Evolutionary conservation across 805 yeast species (phyloP), one percentile per base, ranked within the genome.

Genomic region (Cyberlindnera galapagoensis): DNA sequence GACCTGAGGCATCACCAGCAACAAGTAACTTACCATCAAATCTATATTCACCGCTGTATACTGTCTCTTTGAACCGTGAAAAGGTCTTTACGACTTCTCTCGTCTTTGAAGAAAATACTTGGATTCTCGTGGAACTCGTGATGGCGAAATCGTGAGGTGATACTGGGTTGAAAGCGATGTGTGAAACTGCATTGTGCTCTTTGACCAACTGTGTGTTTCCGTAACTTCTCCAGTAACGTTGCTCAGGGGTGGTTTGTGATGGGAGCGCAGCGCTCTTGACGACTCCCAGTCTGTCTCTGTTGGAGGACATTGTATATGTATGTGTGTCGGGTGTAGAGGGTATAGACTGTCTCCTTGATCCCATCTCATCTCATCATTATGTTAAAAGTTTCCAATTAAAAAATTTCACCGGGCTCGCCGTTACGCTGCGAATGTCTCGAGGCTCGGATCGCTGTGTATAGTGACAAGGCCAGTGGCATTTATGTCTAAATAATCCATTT

Each of bases 1-100:
- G 56, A 13, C 98, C 98, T 4, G 92, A 76, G 10, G 95, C 95
- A 62, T 92, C 98, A 49, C 95, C 94, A 5, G 97, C 97, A 14
- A 82, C 94, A 18, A 92, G 57, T 28, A 92, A 69, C 53, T 85
- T 83, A 34, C 98, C 98, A 54, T 92, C 98, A 35, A 71, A 71
- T 50, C 97, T 71, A 57, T 79, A 90, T 55, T 87, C 94, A 28
- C 95, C 97, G 20, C 86, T 74, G 53, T 84, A 86, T 0, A 87
- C 98, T 0, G 88, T 78, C 49, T 90, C 97, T 53, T 84, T 87
- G 60, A 92, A 92, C 42, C 97, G 61, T 6, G 80, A 66, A 44
- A 87, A 83, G 0, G 95, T 87, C 60, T 85, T 85, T 24, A 76
- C 67, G 4, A 88, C 95, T 52, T 86, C 94, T 49, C 97, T 71